Percentiles rank a stretch among this genome's conserved stretches.
Evolutionary conservation across 2,329 filamentous ascomycete genomes (phyloP).

Genomic region (Sordariomycetes sp.): DNA sequence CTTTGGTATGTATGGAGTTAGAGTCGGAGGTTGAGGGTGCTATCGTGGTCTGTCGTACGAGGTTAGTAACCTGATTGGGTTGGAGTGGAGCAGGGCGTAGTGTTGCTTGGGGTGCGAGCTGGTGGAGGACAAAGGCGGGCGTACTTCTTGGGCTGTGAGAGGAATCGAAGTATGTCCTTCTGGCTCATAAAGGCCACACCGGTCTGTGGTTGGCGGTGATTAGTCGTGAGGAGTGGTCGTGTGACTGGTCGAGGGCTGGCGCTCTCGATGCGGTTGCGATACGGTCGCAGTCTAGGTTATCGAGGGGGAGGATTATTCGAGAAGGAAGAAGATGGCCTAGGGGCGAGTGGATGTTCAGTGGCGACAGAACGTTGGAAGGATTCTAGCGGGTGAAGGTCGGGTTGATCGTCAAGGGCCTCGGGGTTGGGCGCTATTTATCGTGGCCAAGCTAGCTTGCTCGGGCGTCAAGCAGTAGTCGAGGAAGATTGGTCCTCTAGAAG

Average conservation of each 20-base stretch:
- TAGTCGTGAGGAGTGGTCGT: neutral
- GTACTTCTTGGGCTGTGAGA: constrained; percentile 91
- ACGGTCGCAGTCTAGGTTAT: neutral
- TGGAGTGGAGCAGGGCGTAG: neutral
- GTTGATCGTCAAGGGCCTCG: neutral
- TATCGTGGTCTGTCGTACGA: constrained; percentile 42
- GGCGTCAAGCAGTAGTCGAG: neutral
- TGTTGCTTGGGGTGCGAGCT: neutral
- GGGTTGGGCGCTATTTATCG: neutral
- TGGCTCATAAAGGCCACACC: constrained; percentile 57
- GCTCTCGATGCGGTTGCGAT: neutral
- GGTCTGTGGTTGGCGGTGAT: neutral
- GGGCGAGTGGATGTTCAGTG: neutral
- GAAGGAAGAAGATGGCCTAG: too few relatives aligned
- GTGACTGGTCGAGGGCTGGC: neutral
- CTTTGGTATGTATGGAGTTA: neutral
- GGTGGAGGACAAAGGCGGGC: constrained; percentile 27
- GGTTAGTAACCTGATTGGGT: constrained; percentile 3
- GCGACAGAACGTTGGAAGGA: neutral
- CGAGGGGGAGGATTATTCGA: neutral
- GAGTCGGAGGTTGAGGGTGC: constrained; percentile 29
- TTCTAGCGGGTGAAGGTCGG: neutral
- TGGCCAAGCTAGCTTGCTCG: neutral
- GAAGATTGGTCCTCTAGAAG: neutral
- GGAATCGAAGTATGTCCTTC: constrained; percentile 82